Percentiles rank a stretch among this genome's conserved stretches.
phyloP scores from a whole-genome alignment of 176 grass and related monocot species.

The Oryza coarctata region DNA sequence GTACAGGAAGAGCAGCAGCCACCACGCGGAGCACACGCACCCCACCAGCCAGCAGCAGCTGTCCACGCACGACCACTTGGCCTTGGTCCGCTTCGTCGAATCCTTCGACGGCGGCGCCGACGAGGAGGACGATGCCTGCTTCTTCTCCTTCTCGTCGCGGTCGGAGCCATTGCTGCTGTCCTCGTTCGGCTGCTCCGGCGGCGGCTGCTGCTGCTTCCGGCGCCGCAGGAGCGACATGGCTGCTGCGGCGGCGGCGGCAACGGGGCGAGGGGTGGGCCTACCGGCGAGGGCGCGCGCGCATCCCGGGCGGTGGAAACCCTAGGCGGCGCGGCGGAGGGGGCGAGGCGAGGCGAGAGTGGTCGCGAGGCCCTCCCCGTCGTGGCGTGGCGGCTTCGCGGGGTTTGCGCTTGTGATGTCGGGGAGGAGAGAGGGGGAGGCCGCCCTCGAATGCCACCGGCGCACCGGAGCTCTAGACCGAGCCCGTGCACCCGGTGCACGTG shows the following conservation, averaged over 20 bases:
- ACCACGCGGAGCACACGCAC: slow-evolving; percentile 90
- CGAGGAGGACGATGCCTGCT: not conserved
- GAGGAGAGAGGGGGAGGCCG: not conserved
- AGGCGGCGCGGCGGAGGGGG: slow-evolving; percentile 32
- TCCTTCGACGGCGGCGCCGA: slow-evolving; percentile 32
- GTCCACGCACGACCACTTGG: slow-evolving; percentile 77
- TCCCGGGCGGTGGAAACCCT: slow-evolving; percentile 33
- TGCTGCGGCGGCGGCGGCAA: not conserved
- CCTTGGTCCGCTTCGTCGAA: slow-evolving; percentile 29
- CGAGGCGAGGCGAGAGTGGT: slow-evolving; percentile 31
- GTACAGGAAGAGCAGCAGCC: slow-evolving; percentile 91
- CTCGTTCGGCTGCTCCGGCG: slow-evolving; percentile 33
- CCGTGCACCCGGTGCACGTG: slow-evolving; percentile 15
- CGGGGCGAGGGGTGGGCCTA: slow-evolving; percentile 4
- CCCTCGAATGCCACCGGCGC: slow-evolving; percentile 27
- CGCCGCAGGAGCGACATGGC: slow-evolving; percentile 78
- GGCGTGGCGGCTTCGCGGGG: slow-evolving; percentile 32
- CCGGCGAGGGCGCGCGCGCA: slow-evolving; percentile 34
- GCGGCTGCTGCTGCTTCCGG: slow-evolving; percentile 44
- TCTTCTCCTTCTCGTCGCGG: slow-evolving; percentile 36
- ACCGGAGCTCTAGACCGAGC: not conserved
- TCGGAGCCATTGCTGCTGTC: slow-evolving; percentile 40
- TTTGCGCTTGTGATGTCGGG: slow-evolving; percentile 36
- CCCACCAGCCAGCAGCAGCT: slow-evolving; percentile 92
- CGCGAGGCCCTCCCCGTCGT: not conserved